phyloP scores from a whole-genome alignment of 768 basidiomycete genomes.

The Tephrocybe sp. region DNA sequence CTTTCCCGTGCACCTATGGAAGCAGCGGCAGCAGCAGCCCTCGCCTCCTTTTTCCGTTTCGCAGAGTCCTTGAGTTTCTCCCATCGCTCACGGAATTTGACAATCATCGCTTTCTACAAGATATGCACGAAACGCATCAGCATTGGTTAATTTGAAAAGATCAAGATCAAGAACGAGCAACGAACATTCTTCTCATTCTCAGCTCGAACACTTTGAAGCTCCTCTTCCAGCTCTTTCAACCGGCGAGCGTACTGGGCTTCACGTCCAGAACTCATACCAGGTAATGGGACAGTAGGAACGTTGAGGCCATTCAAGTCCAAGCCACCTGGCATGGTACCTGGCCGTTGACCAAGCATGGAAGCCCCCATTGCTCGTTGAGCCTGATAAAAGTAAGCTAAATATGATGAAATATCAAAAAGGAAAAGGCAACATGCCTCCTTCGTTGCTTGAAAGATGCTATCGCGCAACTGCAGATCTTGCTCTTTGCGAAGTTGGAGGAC shows the following conservation, averaged over 20 bases:
- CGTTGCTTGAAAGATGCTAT: slow-evolving; percentile 73
- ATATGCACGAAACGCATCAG: slow-evolving; percentile 12
- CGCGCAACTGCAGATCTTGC: slow-evolving; percentile 76
- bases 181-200: slow-evolving; percentile 86
- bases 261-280: slow-evolving; percentile 51
- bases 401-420: slow-evolving; percentile 2
- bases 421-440: slow-evolving; percentile 64
- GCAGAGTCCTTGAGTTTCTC: slow-evolving; percentile 88
- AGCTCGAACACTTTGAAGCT: slow-evolving; percentile 54
- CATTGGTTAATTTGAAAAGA: neutral
- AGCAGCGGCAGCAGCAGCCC: slow-evolving; percentile 49
- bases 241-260: slow-evolving; percentile 57
- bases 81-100: slow-evolving; percentile 84
- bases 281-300: slow-evolving; percentile 48
- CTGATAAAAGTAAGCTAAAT: slow-evolving; percentile 32
- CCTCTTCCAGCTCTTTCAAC: slow-evolving; percentile 83
- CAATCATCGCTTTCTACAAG: slow-evolving; percentile 78
- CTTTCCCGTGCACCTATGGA: slow-evolving; percentile 54
- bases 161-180: neutral
- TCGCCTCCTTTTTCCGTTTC: slow-evolving; percentile 81
- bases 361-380: slow-evolving; percentile 80
- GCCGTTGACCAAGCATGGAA: slow-evolving; percentile 56
- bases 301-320: slow-evolving; percentile 59
- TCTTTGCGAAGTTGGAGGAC: slow-evolving; percentile 70
- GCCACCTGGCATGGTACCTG: slow-evolving; percentile 35